Evolutionary conservation across 2,329 filamentous ascomycete species (phyloP).

Genomic region (Microdochium trichocladiopsis): DNA sequence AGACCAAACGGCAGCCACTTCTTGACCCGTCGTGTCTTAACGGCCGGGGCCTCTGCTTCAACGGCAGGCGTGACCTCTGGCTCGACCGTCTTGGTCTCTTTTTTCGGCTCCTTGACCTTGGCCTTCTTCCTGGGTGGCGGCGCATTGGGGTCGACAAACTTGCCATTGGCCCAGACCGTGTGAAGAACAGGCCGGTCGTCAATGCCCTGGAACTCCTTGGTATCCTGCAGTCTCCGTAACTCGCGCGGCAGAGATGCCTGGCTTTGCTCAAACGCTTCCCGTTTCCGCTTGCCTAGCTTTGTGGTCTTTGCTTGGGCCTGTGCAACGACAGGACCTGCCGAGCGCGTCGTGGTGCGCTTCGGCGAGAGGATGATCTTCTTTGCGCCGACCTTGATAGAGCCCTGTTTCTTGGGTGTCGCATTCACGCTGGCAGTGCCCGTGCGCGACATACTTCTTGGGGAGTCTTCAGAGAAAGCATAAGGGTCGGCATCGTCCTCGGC

Average conservation of each 20-base stretch:
- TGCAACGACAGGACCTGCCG: conserved; percentile 33
- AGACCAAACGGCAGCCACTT: conserved; percentile 77
- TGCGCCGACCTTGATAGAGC: conserved; percentile 25
- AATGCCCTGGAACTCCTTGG: conserved; percentile 53
- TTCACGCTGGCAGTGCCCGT: conserved; percentile 36
- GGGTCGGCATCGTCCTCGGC: conserved; percentile 19
- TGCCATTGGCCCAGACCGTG: conserved; percentile 60
- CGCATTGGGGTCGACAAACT: conserved; percentile 41
- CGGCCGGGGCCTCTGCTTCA: conserved; percentile 23
- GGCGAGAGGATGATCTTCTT: conserved; percentile 16
- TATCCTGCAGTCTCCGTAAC: conserved; percentile 51
- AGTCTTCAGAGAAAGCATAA: conserved; percentile 13
- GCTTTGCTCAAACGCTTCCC: conserved; percentile 43
- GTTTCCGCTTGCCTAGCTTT: conserved; percentile 53
- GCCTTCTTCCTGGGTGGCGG: conserved; percentile 28
- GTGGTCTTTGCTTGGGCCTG: conserved; percentile 40
- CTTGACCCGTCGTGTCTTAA: conserved; percentile 50
- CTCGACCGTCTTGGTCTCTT: conserved; percentile 25
- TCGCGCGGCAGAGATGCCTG: conserved; percentile 46
- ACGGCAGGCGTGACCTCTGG: conserved; percentile 17
- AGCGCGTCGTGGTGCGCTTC: conserved; percentile 37
- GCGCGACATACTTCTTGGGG: conserved; percentile 13
- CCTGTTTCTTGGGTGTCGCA: conserved; percentile 22
- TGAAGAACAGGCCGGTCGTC: conserved; percentile 50
- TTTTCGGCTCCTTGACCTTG: conserved; percentile 17